Percentiles rank a stretch among this genome's conserved stretches.
phyloP scores from a whole-genome alignment of 352 stramenopile genomes.

The Vaucheria bursata region DNA sequence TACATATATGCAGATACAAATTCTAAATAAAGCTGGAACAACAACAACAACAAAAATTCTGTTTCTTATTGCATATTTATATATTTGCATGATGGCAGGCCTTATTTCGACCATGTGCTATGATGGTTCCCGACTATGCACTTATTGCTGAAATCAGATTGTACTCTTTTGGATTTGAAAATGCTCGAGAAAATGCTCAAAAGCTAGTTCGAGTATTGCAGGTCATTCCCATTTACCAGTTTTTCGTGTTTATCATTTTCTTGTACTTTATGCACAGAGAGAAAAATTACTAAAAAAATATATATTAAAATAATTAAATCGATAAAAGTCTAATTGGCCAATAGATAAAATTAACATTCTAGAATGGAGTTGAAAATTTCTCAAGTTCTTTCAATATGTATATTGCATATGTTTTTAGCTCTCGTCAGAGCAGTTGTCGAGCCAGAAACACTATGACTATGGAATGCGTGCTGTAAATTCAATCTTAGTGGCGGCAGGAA shows the following conservation, averaged over 20 bases:
- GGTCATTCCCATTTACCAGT: constrained; percentile 47
- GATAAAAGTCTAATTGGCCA: too few relatives aligned
- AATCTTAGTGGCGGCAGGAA: constrained; percentile 82
- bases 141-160: constrained; percentile 87
- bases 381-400: too few relatives aligned
- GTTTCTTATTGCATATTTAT: too few relatives aligned
- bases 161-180: constrained; percentile 74
- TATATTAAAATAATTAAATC: too few relatives aligned
- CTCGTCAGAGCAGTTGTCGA: constrained; percentile 78
- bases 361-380: too few relatives aligned
- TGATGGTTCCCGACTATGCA: constrained; percentile 89
- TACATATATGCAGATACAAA: too few relatives aligned
- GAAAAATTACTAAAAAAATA: too few relatives aligned
- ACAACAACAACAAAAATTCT: too few relatives aligned
- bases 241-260: neutral
- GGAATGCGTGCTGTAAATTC: constrained; percentile 92
- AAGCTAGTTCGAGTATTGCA: constrained; percentile 85
- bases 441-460: constrained; percentile 89
- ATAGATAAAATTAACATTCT: too few relatives aligned
- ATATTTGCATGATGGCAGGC: constrained; percentile 59
- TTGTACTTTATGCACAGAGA: too few relatives aligned
- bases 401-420: constrained; percentile 49
- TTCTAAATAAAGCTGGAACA: too few relatives aligned
- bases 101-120: constrained; percentile 81
- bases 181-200: constrained; percentile 69